These are phyloP conservation scores for Aspergillus ibericus DNA, from an alignment of 2,329 filamentous ascomycete species.

Conservation along the genomic window DNA sequence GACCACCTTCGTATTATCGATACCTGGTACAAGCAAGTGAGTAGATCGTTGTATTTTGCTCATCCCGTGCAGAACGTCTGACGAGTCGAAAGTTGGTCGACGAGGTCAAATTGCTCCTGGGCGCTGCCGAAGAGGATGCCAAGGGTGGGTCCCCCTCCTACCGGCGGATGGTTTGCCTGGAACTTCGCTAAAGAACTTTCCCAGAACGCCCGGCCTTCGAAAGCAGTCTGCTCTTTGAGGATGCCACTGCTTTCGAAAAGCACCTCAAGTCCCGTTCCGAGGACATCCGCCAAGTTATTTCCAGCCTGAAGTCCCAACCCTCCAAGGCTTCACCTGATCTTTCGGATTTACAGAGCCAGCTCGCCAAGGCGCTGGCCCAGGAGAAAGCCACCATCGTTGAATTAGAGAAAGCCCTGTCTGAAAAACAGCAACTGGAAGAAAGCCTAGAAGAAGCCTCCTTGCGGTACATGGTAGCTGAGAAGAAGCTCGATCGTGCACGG, in stretches of 20 bases:
- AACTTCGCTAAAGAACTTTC: slow-evolving; percentile 5
- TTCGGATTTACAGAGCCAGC: slow-evolving; percentile 69
- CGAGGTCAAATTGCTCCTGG: slow-evolving; percentile 47
- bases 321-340: slow-evolving; percentile 63
- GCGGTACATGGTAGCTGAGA: slow-evolving; percentile 92
- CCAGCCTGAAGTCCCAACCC: slow-evolving; percentile 60
- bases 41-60: slow-evolving; percentile 27
- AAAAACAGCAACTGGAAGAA: slow-evolving; percentile 83
- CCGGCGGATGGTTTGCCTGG: neutral
- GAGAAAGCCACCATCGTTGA: slow-evolving; percentile 81
- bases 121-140: slow-evolving; percentile 27
- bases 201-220: slow-evolving; percentile 43
- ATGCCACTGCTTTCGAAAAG: slow-evolving; percentile 66
- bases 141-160: slow-evolving; percentile 27
- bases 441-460: slow-evolving; percentile 85
- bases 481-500: slow-evolving; percentile 85
- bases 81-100: slow-evolving; percentile 42
- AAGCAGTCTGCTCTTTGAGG: slow-evolving; percentile 56
- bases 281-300: slow-evolving; percentile 72
- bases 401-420: slow-evolving; percentile 70
- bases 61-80: slow-evolving; percentile 12
- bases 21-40: slow-evolving; percentile 90
- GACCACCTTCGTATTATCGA: slow-evolving; percentile 90
- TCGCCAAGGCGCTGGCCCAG: slow-evolving; percentile 72
- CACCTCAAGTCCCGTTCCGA: slow-evolving; percentile 76